A percentile compares a stretch with the other conserved stretches of the same genome.
Evolutionary conservation across 495 filamentous ascomycete species (phyloP).

Genomic region (Mycothermus thermophilus): DNA sequence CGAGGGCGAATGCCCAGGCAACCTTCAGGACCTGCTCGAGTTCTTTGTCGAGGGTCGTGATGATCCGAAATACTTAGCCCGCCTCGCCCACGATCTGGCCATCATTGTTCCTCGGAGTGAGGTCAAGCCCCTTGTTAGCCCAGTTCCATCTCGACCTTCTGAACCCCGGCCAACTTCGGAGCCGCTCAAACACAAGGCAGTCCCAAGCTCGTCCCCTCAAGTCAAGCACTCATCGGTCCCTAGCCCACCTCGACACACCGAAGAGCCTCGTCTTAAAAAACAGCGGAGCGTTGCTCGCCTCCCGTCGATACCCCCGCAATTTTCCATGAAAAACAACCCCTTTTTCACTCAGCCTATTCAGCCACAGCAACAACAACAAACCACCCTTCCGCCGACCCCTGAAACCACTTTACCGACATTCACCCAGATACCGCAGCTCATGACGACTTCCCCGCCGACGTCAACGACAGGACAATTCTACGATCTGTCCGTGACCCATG

Average conservation of each 20-base stretch:
- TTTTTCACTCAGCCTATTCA: slow-evolving; percentile 1
- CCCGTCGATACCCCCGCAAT: slow-evolving; percentile 1
- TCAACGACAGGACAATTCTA: slow-evolving; percentile 1
- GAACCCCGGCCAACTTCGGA: slow-evolving; percentile 13
- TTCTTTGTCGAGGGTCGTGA: slow-evolving; percentile 32
- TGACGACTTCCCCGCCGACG: slow-evolving; percentile 1
- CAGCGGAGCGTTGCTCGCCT: slow-evolving; percentile 11
- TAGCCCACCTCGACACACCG: slow-evolving; percentile 2
- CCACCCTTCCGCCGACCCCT: background rate
- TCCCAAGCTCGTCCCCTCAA: slow-evolving; percentile 1
- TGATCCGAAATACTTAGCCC: slow-evolving; percentile 26
- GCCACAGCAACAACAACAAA: slow-evolving; percentile 2
- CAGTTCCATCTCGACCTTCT: slow-evolving; percentile 1
- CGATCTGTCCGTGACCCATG: slow-evolving; percentile 6
- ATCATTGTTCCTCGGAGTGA: slow-evolving; percentile 23
- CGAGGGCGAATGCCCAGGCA: slow-evolving; percentile 32
- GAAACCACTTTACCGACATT: slow-evolving; percentile 1
- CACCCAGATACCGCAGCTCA: slow-evolving; percentile 1
- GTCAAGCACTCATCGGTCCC: slow-evolving; percentile 16
- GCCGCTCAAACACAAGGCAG: slow-evolving; percentile 9
- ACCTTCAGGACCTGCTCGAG: slow-evolving; percentile 37
- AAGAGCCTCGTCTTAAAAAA: slow-evolving; percentile 5
- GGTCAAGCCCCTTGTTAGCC: background rate
- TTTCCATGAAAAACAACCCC: slow-evolving; percentile 3
- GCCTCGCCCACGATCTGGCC: slow-evolving; percentile 29